These are phyloP conservation scores for Medicago arabica DNA, from an alignment of 306 rosid species.

Conservation along the genomic window DNA sequence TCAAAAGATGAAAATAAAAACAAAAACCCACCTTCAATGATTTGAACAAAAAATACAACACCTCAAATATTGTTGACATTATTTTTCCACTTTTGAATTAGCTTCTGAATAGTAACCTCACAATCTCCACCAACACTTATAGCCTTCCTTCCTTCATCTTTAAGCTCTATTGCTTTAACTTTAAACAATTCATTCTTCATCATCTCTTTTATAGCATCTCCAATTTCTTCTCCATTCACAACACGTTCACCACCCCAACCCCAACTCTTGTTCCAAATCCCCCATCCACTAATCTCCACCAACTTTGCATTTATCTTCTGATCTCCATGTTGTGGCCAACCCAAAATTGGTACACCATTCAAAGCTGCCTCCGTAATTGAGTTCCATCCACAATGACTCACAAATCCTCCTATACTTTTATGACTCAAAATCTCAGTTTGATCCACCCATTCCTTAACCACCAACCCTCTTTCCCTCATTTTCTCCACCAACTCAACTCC, in stretches of 20 bases:
- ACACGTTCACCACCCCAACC: conserved; percentile 52
- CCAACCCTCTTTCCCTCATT: not conserved
- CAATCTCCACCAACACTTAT: conserved; percentile 47
- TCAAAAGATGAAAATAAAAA: too few relatives aligned
- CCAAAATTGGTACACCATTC: conserved; percentile 59
- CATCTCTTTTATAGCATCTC: conserved; percentile 54
- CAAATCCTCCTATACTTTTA: conserved; percentile 9
- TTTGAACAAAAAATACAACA: not conserved
- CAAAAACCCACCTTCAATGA: too few relatives aligned
- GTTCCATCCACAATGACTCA: conserved; percentile 32
- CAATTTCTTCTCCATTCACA: conserved; percentile 63
- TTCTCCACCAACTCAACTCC: not conserved
- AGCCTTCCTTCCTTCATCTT: conserved; percentile 48
- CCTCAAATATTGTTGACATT: conserved; percentile 1
- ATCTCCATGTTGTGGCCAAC: conserved; percentile 67
- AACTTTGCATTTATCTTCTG: conserved; percentile 62
- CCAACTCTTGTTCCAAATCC: conserved; percentile 61
- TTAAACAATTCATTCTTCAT: conserved; percentile 50
- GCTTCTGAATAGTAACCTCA: conserved; percentile 25
- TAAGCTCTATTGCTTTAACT: conserved; percentile 36
- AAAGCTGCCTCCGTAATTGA: conserved; percentile 22
- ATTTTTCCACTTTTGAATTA: conserved; percentile 42
- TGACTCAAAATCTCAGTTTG: conserved; percentile 21
- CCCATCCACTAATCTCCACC: conserved; percentile 51
- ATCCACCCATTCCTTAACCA: conserved; percentile 21